These are phyloP conservation scores for Colletotrichum echinochloae DNA, from an alignment of 2,329 filamentous ascomycete genomes.

Conservation along the genomic window DNA sequence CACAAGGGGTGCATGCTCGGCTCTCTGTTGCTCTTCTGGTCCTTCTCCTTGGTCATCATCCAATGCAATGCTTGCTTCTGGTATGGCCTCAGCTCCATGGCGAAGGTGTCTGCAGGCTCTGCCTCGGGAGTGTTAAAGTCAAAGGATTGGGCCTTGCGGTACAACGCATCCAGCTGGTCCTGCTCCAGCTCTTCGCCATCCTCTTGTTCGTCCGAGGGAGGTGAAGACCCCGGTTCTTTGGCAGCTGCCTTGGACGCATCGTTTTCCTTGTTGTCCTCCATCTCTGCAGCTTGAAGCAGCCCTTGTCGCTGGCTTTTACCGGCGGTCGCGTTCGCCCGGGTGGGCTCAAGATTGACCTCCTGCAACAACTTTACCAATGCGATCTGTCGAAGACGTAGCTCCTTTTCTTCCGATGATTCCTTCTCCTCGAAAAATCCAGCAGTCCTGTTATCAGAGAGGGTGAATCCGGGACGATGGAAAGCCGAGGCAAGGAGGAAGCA, in stretches of 20 bases:
- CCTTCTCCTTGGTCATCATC: conserved; percentile 95
- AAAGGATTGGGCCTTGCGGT: conserved; percentile 96
- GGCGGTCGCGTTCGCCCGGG: conserved; percentile 77
- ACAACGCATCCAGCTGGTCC: conserved; percentile 92
- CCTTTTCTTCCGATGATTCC: conserved; percentile 87
- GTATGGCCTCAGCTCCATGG: conserved; percentile 87
- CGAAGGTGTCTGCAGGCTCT: conserved; percentile 84
- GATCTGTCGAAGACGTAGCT: conserved; percentile 85
- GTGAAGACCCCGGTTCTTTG: conserved; percentile 58
- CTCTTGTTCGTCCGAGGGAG: conserved; percentile 77
- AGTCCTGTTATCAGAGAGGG: conserved; percentile 75
- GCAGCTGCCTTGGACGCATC: conserved; percentile 56
- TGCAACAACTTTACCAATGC: conserved; percentile 89
- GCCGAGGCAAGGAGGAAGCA: conserved; percentile 81
- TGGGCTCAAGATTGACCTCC: conserved; percentile 86
- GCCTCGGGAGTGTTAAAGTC: conserved; percentile 92
- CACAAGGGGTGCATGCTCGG: conserved; percentile 95
- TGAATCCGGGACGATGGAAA: conserved; percentile 75
- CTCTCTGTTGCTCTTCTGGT: conserved; percentile 77
- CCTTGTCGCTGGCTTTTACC: conserved; percentile 86
- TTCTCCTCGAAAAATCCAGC: conserved; percentile 84
- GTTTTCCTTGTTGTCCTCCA: conserved; percentile 80
- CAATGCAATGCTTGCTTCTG: conserved; percentile 96
- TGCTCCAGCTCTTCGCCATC: conserved; percentile 94
- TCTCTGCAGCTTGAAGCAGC: conserved; percentile 87